Evolutionary conservation across 139 green algal species (phyloP).

Genomic region (Microglena sp.): DNA sequence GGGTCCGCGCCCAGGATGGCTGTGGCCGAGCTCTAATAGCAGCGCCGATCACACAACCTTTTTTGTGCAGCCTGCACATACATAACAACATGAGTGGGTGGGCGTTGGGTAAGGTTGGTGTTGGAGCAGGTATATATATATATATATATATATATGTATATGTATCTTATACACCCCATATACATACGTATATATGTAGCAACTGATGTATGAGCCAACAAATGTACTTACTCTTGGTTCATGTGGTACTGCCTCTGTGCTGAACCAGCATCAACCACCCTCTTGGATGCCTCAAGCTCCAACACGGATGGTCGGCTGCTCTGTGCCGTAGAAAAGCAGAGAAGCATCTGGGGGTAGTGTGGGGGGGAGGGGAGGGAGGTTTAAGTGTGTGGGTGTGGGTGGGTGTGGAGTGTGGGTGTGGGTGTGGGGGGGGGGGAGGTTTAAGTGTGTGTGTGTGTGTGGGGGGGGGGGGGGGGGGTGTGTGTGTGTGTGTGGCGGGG

Average conservation of each 20-base stretch:
- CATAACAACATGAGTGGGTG: too few relatives aligned
- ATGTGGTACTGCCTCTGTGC: conserved; percentile 22
- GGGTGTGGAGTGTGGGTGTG: too few relatives aligned
- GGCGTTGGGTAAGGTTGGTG: too few relatives aligned
- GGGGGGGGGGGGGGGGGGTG: too few relatives aligned
- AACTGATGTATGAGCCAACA: not conserved
- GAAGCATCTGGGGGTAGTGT: conserved; percentile 17
- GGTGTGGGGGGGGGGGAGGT: too few relatives aligned
- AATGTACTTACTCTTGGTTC: conserved; percentile 21
- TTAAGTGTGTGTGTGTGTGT: too few relatives aligned
- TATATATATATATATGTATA: conserved; percentile 1
- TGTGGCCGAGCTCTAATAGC: conserved; percentile 9
- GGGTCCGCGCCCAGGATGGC: conserved; percentile 2
- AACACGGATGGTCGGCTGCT: conserved; percentile 20
- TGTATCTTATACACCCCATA: not conserved
- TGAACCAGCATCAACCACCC: not conserved
- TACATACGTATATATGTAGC: not conserved
- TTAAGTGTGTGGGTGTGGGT: too few relatives aligned
- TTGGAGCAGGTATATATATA: not conserved
- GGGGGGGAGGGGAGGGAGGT: not conserved
- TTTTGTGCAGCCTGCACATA: not conserved
- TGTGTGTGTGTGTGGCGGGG: too few relatives aligned
- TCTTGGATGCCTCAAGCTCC: conserved; percentile 10
- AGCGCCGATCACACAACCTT: not conserved
- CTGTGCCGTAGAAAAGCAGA: conserved; percentile 21